These are phyloP conservation scores for Aphanocladium album DNA, from an alignment of 2,329 filamentous ascomycete species.

Conservation along the genomic window DNA sequence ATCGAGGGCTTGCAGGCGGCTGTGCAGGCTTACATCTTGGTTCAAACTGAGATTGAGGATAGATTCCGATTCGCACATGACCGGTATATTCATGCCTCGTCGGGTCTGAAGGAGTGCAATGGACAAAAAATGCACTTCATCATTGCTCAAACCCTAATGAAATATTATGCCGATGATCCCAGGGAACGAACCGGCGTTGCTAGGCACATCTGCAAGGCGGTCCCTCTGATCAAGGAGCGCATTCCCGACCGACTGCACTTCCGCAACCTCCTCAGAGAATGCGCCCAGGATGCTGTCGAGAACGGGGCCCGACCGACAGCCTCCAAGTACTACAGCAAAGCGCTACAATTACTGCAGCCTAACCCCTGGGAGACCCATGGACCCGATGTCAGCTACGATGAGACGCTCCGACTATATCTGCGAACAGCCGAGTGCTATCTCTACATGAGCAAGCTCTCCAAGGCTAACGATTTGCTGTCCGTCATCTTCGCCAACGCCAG, in stretches of 20 bases:
- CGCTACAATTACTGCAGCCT: conserved; percentile 72
- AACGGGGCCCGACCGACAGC: conserved; percentile 79
- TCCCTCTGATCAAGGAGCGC: conserved; percentile 66
- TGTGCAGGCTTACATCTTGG: conserved; percentile 73
- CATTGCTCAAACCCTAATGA: conserved; percentile 75
- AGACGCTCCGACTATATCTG: conserved; percentile 75
- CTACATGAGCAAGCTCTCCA: conserved; percentile 66
- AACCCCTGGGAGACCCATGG: conserved; percentile 67
- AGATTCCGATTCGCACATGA: conserved; percentile 86
- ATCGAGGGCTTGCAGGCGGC: conserved; percentile 77
- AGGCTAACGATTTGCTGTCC: conserved; percentile 63
- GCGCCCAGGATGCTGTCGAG: conserved; percentile 72
- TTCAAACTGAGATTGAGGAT: conserved; percentile 79
- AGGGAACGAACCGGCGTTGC: conserved; percentile 67
- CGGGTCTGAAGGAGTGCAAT: conserved; percentile 63
- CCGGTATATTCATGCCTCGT: conserved; percentile 73
- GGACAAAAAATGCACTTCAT: conserved; percentile 83
- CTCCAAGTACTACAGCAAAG: conserved; percentile 73
- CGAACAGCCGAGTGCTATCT: conserved; percentile 78
- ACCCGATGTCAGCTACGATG: conserved; percentile 75
- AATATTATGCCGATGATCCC: conserved; percentile 59
- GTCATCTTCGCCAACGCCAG: conserved; percentile 66
- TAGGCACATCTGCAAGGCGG: conserved; percentile 73
- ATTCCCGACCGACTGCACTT: conserved; percentile 60
- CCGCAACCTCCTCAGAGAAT: conserved; percentile 71